Conservation (phyloP, 305 asterid species). For the Fraxinus velutina region DNA sequence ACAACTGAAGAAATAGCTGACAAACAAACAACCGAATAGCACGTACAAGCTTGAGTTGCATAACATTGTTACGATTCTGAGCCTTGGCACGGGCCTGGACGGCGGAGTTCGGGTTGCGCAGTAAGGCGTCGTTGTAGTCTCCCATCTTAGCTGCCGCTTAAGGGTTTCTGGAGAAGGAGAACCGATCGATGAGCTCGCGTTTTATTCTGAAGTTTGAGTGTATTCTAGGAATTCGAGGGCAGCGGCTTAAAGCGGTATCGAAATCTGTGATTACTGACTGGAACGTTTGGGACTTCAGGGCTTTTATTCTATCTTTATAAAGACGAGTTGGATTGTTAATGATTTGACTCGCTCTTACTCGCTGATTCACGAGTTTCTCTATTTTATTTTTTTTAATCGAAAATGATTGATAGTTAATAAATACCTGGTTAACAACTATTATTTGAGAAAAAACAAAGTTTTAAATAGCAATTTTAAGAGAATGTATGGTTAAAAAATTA, state of each 20-base stretch:
- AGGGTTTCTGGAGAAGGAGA: slow-evolving; percentile 21
- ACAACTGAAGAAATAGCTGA: neutral
- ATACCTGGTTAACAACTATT: no score
- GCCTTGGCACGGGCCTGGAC: slow-evolving; percentile 95
- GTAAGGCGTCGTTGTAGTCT: slow-evolving; percentile 78
- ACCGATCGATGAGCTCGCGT: neutral
- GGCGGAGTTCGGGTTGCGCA: slow-evolving; percentile 84
- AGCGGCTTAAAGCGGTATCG: neutral
- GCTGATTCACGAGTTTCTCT: neutral
- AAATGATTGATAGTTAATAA: no score
- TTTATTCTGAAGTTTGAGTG: neutral
- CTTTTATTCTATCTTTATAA: neutral
- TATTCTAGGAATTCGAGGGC: neutral
- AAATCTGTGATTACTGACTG: neutral
- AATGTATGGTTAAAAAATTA: no score
- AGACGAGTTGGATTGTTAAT: neutral
- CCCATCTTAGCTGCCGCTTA: slow-evolving; percentile 46
- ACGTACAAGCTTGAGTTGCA: slow-evolving; percentile 84
- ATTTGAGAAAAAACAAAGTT: no score
- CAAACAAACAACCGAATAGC: neutral
- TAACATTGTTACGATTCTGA: slow-evolving; percentile 85
- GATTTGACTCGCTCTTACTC: slow-evolving; percentile 5
- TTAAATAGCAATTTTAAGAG: no score
- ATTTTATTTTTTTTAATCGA: no score
- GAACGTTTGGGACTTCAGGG: neutral